Percentiles rank a stretch among this genome's conserved stretches.
These are phyloP conservation scores for Termitomyces sp. DNA, from an alignment of 768 basidiomycete species.

Conservation along the genomic window DNA sequence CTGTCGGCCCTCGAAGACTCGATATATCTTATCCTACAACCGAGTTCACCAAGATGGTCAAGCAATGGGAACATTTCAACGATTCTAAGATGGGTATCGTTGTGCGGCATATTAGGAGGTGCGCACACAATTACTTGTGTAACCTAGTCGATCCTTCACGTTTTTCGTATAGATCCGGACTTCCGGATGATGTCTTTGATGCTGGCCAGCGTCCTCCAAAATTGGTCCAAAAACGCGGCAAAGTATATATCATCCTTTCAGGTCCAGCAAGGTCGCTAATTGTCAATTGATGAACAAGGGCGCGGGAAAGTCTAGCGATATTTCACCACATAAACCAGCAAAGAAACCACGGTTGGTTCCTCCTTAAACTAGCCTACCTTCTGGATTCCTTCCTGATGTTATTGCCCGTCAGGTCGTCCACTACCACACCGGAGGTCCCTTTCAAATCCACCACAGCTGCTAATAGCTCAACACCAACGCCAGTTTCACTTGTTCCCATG, in stretches of 20 bases:
- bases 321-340: conserved; percentile 70
- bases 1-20: conserved; percentile 75
- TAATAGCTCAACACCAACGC: conserved; percentile 29
- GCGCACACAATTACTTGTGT: conserved; percentile 16
- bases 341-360: conserved; percentile 77
- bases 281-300: conserved; percentile 38
- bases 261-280: conserved; percentile 6
- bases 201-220: conserved; percentile 76
- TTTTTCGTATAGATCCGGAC: conserved; percentile 46
- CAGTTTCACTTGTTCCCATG: conserved; percentile 27
- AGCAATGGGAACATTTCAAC: conserved; percentile 94
- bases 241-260: conserved; percentile 37
- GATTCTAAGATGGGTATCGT: conserved; percentile 91
- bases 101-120: conserved; percentile 93
- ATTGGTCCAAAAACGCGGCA: conserved; percentile 69
- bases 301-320: conserved; percentile 56
- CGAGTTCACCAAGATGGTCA: conserved; percentile 92
- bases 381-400: conserved; percentile 26
- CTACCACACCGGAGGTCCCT: conserved; percentile 31
- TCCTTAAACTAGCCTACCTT: conserved; percentile 20
- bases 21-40: conserved; percentile 98
- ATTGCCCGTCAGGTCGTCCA: conserved; percentile 43
- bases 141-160: conserved; percentile 1
- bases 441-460: conserved; percentile 39
- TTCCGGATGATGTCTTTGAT: conserved; percentile 84